Base-by-base conservation (phyloP, 176 grass and related monocot species). In the Avena atlantica region DNA sequence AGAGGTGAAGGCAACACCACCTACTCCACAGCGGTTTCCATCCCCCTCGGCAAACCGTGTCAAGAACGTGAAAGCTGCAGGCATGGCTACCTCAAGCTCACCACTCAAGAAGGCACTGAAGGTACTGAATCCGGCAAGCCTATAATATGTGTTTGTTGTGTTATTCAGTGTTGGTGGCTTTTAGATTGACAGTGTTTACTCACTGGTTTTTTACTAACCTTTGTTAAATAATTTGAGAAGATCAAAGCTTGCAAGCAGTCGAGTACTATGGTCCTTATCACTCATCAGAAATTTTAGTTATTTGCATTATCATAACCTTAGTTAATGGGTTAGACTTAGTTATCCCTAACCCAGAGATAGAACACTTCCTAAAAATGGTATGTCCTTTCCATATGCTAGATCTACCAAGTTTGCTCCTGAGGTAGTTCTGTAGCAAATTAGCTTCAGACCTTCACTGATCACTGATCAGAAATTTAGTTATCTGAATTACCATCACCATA, bases 21-120 rank as follows among this genome's bases (percentile, higher is more conserved):
- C 97, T 2, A 99, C 97, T 59, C 97, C 94, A 0, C 94, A 96
- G 61, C 89, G 92, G 48, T 94, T 99, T 85, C 90, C 91, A 78
- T 94, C 94, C 5, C 97, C 94, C 66, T 95, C 86, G 7, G 52
- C 44, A 20, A 87, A 86, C 55, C 89, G 80, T 34, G 63, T 83
- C n/a, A 89, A 85, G 74, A 80, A 90, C 59, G 84, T 86, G 59
- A 93, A 89, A 91, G 78, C 78, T 78, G 61, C 84, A 78, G 83
- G 63, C 67, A 20, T 80, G 52, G 50, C 89, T 59, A 67, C 58
- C 2, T 47, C 85, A 79, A 36, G 80, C 34, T 95, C 91, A 53
- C 93, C 90, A 82, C 90, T 98, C 27, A 91, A 83, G 75, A 99
- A 93, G 74, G 85, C 85, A 82, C 85, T 88, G 27, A 99, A 90